phyloP scores from a whole-genome alignment of 768 basidiomycete species.

The Phlebiopsis gigantea region DNA sequence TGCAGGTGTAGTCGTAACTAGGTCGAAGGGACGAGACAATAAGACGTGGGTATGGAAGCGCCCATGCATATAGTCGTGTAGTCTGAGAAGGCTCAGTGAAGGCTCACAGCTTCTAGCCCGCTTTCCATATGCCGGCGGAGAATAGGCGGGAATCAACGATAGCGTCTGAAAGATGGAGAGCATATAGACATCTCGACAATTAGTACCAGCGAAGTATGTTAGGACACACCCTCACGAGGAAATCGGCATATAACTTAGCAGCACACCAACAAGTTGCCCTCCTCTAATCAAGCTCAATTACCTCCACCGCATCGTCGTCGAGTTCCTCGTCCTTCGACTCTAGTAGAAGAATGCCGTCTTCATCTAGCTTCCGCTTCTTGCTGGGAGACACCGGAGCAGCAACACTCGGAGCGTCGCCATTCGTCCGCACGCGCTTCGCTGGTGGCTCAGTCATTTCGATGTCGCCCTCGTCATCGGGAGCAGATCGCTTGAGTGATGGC shows the following conservation, averaged over 20 bases:
- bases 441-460: constrained; percentile 40
- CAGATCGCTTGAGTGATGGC: constrained; percentile 50
- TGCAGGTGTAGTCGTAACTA: not conserved
- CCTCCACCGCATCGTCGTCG: constrained; percentile 38
- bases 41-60: not conserved
- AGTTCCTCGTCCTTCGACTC: constrained; percentile 50
- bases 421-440: constrained; percentile 48
- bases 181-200: not conserved
- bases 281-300: constrained; percentile 49
- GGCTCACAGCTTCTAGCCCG: not conserved
- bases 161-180: not conserved
- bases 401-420: constrained; percentile 17
- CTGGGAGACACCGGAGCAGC: constrained; percentile 41
- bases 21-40: not conserved
- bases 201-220: not conserved
- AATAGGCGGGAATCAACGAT: not conserved
- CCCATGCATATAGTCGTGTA: not conserved
- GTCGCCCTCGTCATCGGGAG: constrained; percentile 50
- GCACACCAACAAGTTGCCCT: no score
- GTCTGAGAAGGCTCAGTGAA: not conserved
- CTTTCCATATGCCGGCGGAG: not conserved
- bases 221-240: not conserved
- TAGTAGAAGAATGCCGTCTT: constrained; percentile 69
- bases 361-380: constrained; percentile 61
- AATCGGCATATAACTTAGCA: not conserved